Percentiles rank a stretch among this genome's conserved stretches.
Evolutionary conservation across 108 stramenopile species (phyloP).

Genomic region (Phaeodactylum tricornutum): DNA sequence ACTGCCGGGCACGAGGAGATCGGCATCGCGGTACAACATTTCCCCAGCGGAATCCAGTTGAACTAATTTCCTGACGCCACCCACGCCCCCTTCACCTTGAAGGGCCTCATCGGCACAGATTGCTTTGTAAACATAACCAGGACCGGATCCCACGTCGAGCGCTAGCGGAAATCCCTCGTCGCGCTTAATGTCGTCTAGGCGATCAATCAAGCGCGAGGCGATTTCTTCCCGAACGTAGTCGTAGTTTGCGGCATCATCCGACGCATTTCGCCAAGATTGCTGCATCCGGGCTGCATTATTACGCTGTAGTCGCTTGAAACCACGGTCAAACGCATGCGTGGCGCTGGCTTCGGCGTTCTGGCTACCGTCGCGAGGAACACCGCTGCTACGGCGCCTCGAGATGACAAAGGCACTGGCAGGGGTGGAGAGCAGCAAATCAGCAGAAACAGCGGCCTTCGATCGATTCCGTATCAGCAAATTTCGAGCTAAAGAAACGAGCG

Average conservation of each 20-base stretch:
- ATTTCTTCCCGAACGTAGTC: conserved; percentile 77
- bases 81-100: conserved; percentile 63
- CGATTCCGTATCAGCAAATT: no score
- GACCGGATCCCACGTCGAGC: conserved; percentile 66
- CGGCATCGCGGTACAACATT: conserved; percentile 56
- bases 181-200: conserved; percentile 72
- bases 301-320: conserved; percentile 53
- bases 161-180: conserved; percentile 70
- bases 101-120: conserved; percentile 48
- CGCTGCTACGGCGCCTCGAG: no score
- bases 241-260: conserved; percentile 34
- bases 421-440: no score
- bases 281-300: conserved; percentile 47
- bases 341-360: no score
- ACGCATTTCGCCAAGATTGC: conserved; percentile 14
- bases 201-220: conserved; percentile 63
- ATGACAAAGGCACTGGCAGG: no score
- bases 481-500: no score
- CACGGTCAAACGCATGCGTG: conserved; percentile 51
- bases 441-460: no score
- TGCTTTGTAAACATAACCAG: conserved; percentile 52
- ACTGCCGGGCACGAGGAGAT: conserved; percentile 9
- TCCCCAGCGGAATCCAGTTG: conserved; percentile 58
- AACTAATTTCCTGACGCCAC: conserved; percentile 72
- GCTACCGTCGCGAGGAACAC: no score